Evolutionary conservation across 441 rosid species (phyloP).

Genomic region (Euphorbia celastroides): DNA sequence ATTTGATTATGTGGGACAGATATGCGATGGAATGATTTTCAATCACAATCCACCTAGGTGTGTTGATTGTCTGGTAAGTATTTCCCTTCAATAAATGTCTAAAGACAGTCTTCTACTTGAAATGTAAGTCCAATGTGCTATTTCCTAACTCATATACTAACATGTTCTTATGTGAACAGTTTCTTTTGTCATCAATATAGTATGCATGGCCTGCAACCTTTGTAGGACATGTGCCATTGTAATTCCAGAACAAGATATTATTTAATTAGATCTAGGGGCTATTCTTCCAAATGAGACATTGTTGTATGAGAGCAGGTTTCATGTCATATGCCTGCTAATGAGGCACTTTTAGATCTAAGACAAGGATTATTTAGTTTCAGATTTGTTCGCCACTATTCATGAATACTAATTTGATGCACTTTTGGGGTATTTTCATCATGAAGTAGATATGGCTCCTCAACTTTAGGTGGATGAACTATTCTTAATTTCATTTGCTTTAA

Average conservation of each 20-base stretch:
- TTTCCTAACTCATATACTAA: not conserved
- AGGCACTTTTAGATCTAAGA: not conserved
- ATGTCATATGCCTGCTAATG: not conserved
- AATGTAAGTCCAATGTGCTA: not conserved
- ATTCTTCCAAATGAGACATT: not conserved
- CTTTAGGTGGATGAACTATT: not conserved
- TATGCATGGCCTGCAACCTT: not conserved
- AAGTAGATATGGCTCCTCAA: not conserved
- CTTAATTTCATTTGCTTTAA: not conserved
- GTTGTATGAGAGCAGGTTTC: not conserved
- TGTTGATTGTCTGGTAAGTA: constrained; percentile 61
- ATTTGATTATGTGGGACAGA: constrained; percentile 54
- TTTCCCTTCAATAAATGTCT: constrained; percentile 14
- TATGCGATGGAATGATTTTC: constrained; percentile 76
- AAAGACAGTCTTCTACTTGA: not conserved
- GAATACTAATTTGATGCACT: constrained; percentile 5
- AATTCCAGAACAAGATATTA: constrained; percentile 1
- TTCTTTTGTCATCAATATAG: not conserved
- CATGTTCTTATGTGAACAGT: not conserved
- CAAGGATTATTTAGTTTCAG: not conserved
- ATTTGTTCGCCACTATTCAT: not conserved
- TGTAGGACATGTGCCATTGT: not conserved
- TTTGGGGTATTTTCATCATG: not conserved
- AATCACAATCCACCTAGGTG: constrained; percentile 86
- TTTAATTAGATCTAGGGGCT: not conserved